Evolutionary conservation across 2,329 filamentous ascomycete genomes (phyloP), one percentile per base, ranked within the genome.

Genomic region (Penicillium vulpinum): DNA sequence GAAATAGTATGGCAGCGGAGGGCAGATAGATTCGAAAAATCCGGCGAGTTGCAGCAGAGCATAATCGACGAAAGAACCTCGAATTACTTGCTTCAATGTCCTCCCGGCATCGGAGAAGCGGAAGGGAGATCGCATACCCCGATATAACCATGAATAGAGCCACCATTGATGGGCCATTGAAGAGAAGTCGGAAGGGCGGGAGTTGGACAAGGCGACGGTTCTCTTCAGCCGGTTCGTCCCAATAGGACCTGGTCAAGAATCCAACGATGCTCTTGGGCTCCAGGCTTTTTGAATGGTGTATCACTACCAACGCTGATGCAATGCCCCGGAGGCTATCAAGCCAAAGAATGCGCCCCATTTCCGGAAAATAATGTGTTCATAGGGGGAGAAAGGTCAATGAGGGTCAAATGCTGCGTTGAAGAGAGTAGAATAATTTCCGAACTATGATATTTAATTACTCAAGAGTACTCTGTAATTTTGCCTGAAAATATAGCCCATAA

Each of bases 11-110:
- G 5, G 36, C 13, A 10, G 50, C 15, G 3, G 29, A 39, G 0
- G 52, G 52, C 2, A 50, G 35, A 38, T 49, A 54, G 1, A 54
- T 39, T 24, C 52, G 52, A 29, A 54, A 54, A 9, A 49, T 41
- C 16, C 52, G 44, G 10, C 52, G 52, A 6, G 52, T 43, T 15
- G 52, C 44, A 9, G 44, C 44, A 22, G 52, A 54, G 36, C 28
- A 39, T 43, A 54, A 1, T 16, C 26, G 35, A 22, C 45, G 26
- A 33, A 54, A 49, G 8, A 35, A 50, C 2, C n/a, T 26, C 1
- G 15, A 16, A 18, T 43, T 33, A n/a, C 15, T 35, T 24, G 13
- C 9, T 3, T 16, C 26, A 16, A 16, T 5, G 3, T 39, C 21
- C n/a, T 50, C 29, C n/a, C 52, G 52, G 7, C 35, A 49, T 22